Base-by-base conservation (phyloP, 441 rosid genomes). In the Gossypium davidsonii region DNA sequence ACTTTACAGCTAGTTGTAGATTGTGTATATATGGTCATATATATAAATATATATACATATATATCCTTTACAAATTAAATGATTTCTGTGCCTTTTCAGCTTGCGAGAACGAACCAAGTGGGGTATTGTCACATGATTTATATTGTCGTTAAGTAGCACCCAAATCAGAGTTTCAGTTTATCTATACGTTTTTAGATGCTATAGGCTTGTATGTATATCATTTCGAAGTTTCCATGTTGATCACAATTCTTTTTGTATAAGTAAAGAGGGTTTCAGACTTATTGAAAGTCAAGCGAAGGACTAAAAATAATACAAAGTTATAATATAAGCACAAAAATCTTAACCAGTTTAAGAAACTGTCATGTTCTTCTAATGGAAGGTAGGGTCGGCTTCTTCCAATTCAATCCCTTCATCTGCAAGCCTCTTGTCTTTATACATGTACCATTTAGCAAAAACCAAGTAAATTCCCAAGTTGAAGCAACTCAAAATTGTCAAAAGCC, bases 381-480 rank as follows among this genome's bases (percentile, higher is more conserved):
- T 71, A 37, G 84, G 81, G 17, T 68, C 84, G 10, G 75, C 88
- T 60, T 89, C 96, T 66, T 88, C 94, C 79, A 89, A 17, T 73
- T 86, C 94, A 72, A 91, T 79, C 28, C 96, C 97, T 17, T 65
- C 85, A 0, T 80, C 90, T 17, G 87, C 92, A 31, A 92, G 82
- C 77, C 90, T 89, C 80, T 86, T 87, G 44, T 94, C 96, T 85
- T 87, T 92, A 84, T 94, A 94, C 12, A 92, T 96, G 31, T 92
- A 94, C 92, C 98, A 83, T 72, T 74, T 89, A 10, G 97, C 83
- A 82, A 85, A 89, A 18, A 69, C 79, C 62, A 91, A 80, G 59
- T 74, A 94, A 0, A 89, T 3, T 2, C 75, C 57, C 4, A 88
- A 82, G 81, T 91, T 91, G 77, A 91, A 57, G 2, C 83, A 78